These are phyloP conservation scores for Microdochium bolleyi DNA, from an alignment of 2,329 filamentous ascomycete genomes.

Conservation along the genomic window DNA sequence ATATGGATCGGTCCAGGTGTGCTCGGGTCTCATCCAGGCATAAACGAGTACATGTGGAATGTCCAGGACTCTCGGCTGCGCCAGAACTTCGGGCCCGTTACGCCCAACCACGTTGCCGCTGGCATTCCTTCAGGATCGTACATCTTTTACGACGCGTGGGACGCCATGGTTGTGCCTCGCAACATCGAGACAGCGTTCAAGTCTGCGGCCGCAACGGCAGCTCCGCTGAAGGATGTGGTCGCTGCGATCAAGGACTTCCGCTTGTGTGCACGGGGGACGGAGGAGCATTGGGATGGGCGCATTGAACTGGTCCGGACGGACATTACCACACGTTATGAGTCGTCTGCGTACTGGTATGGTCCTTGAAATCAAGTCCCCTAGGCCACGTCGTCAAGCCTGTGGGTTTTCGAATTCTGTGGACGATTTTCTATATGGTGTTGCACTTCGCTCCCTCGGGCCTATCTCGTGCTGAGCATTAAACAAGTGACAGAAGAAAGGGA, in stretches of 20 bases:
- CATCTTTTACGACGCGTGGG: conserved; percentile 46
- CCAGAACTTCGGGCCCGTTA: conserved; percentile 32
- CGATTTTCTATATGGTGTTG: too few relatives aligned
- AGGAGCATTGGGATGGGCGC: conserved; percentile 18
- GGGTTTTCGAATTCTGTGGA: too few relatives aligned
- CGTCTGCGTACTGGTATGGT: conserved; percentile 15
- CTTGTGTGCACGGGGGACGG: conserved; percentile 12
- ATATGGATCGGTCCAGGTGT: conserved; percentile 40
- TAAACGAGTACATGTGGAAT: conserved; percentile 40
- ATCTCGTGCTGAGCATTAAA: too few relatives aligned
- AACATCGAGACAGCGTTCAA: conserved; percentile 7
- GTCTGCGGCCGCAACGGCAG: background rate
- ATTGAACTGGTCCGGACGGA: conserved; percentile 16
- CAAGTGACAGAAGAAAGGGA: too few relatives aligned
- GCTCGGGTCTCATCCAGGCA: conserved; percentile 23
- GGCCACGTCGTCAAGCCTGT: too few relatives aligned
- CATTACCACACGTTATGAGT: conserved; percentile 9
- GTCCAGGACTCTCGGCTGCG: conserved; percentile 26
- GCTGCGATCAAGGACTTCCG: conserved; percentile 20
- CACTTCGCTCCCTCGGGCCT: too few relatives aligned
- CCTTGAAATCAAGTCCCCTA: too few relatives aligned
- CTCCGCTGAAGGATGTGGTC: conserved; percentile 16
- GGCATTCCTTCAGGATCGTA: conserved; percentile 37
- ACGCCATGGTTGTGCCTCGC: conserved; percentile 32
- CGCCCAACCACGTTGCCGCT: conserved; percentile 38